Percentiles rank a stretch among this genome's conserved stretches.
Evolutionary conservation across 768 basidiomycete genomes (phyloP).

Genomic region (Terana coerulea): DNA sequence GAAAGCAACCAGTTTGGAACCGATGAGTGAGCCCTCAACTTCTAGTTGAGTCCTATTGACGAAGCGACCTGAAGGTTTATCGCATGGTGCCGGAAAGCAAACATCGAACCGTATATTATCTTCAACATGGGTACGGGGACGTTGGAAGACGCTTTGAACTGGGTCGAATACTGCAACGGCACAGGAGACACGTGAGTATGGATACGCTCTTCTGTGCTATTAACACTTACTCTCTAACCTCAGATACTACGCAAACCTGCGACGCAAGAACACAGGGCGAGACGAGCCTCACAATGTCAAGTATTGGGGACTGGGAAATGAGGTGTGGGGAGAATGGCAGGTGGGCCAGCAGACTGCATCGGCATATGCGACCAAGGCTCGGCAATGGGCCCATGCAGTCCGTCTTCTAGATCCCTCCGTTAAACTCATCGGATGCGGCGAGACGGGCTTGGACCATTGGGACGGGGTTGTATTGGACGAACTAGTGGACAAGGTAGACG

Average conservation of each 20-base stretch:
- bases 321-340: constrained; percentile 55
- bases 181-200: constrained; percentile 31
- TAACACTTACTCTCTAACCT: too few relatives aligned
- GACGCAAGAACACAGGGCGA: constrained; percentile 50
- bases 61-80: constrained; percentile 41
- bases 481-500: constrained; percentile 21
- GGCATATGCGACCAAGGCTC: constrained; percentile 54
- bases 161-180: constrained; percentile 64
- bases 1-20: constrained; percentile 64
- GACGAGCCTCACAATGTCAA: constrained; percentile 47
- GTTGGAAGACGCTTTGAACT: constrained; percentile 53
- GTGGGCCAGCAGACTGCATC: constrained; percentile 52
- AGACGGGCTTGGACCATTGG: constrained; percentile 30
- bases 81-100: constrained; percentile 46
- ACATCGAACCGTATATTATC: constrained; percentile 56
- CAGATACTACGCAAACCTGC: constrained; percentile 49
- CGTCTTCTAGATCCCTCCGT: constrained; percentile 53
- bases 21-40: constrained; percentile 21
- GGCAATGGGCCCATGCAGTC: constrained; percentile 60
- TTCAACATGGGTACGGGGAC: constrained; percentile 66
- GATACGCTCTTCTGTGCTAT: too few relatives aligned
- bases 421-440: constrained; percentile 53
- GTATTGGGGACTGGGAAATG: constrained; percentile 45
- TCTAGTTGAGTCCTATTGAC: neutral
- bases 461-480: constrained; percentile 31